Evolutionary conservation across 1,284 basidiomycete genomes (phyloP).

Genomic region (Ceratobasidium sp.): DNA sequence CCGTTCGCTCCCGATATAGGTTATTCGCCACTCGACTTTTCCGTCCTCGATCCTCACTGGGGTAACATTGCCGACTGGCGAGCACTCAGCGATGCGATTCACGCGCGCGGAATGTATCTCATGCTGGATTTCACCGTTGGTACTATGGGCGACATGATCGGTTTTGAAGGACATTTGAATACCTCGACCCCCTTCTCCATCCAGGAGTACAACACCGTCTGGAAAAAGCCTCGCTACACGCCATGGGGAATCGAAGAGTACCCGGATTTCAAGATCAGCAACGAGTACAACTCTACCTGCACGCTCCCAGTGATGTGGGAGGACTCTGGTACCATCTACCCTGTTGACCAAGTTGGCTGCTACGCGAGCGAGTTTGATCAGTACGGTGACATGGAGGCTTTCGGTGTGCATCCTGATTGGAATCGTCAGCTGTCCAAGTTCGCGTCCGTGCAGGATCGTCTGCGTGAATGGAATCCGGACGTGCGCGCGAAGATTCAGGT

Average conservation of each 20-base stretch:
- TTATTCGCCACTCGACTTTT: conserved; percentile 92
- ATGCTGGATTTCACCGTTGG: conserved; percentile 94
- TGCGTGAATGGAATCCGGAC: conserved; percentile 84
- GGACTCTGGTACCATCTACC: conserved; percentile 73
- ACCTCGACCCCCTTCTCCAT: conserved; percentile 79
- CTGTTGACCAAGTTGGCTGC: conserved; percentile 72
- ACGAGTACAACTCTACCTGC: conserved; percentile 78
- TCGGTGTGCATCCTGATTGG: conserved; percentile 94
- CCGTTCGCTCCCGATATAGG: conserved; percentile 58
- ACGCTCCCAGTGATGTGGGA: conserved; percentile 80
- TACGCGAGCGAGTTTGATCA: conserved; percentile 87
- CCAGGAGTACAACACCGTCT: conserved; percentile 76
- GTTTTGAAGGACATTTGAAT: conserved; percentile 74
- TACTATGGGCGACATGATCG: conserved; percentile 88
- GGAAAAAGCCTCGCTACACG: conserved; percentile 78
- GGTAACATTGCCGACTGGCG: conserved; percentile 84
- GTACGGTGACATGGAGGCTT: conserved; percentile 94
- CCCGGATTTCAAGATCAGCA: conserved; percentile 78
- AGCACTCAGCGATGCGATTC: conserved; percentile 75
- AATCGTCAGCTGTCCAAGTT: conserved; percentile 93
- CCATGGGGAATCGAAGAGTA: conserved; percentile 89
- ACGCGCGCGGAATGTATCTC: conserved; percentile 85
- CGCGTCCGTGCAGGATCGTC: conserved; percentile 92
- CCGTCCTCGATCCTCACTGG: conserved; percentile 89
- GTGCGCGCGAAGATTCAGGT: conserved; percentile 79